Base-by-base conservation (phyloP, 345 rosid species). In the Hibiscus trionum region DNA sequence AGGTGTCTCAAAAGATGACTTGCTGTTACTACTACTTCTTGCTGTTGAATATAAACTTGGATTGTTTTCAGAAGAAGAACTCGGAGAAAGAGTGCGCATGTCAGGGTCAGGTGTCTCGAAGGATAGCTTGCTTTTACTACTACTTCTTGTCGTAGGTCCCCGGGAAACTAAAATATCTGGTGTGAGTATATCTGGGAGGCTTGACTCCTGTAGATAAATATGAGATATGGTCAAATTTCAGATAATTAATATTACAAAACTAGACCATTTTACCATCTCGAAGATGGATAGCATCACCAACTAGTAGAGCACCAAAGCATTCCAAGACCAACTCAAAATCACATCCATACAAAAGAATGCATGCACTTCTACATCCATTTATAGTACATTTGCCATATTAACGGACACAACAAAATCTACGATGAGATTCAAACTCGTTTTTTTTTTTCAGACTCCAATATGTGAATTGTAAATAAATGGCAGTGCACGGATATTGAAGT, bases 151-250 rank as follows among this genome's bases (percentile, higher is more conserved):
- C 16, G 71, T 78, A 74, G 88, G 85, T 71, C 81, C 87, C 24
- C 90, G 92, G 52, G 90, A 88, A 75, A 77, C 82, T 79, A 85
- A 87, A 75, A 86, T 82, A 57, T 80, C 79, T 71, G 79, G 86
- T 5, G 85, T 84, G 72, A 81, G 79, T 74, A 29, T 63, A 44
- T 87, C 87, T 9, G 94, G 89, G 58, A 90, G 88, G 77, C 97
- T 94, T 0, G 96, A 91, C 82, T 91, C 98, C 97, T 94, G 78
- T 11, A 46, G 68, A 72, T 24, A 66, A 39, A 67, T 42, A 19
- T 24, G 35, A 63, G 61, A 62, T 49, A 62, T 58, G 0, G 21
- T 14, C 61, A 70, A 37, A 19, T 11, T 21, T 15, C 12, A 21
- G 14, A 50, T 27, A 61, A 62, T 16, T 49, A 49, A 49, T 47